A percentile compares a stretch with the other conserved stretches of the same genome.
Evolutionary conservation across 768 basidiomycete species (phyloP).

Genomic region (Mycena vitilis): DNA sequence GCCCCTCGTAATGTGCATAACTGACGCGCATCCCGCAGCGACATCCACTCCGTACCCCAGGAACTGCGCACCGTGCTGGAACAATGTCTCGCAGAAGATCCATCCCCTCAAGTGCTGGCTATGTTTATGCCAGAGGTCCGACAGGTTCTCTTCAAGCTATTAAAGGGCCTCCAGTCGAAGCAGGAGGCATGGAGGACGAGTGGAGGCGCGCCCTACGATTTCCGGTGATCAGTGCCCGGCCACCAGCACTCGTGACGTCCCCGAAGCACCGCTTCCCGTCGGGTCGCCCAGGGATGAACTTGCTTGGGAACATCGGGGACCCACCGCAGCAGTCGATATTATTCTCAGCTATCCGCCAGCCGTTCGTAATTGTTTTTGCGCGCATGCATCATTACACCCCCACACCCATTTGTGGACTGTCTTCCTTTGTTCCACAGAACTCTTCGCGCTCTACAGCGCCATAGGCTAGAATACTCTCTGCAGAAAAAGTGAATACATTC

Average conservation of each 20-base stretch:
- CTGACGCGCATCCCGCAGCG: conserved; percentile 51
- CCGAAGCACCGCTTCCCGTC: neutral
- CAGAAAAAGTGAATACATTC: conserved; percentile 18
- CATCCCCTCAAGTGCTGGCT: conserved; percentile 76
- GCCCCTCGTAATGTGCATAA: neutral
- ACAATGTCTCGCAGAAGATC: conserved; percentile 78
- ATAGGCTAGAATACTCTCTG: conserved; percentile 26
- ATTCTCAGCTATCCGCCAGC: neutral
- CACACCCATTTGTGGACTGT: conserved; percentile 6
- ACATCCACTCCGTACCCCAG: conserved; percentile 70
- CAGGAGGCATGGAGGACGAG: conserved; percentile 59
- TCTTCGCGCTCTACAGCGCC: neutral
- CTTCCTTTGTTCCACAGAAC: conserved; percentile 21
- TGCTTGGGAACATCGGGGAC: neutral
- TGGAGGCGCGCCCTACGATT: conserved; percentile 10
- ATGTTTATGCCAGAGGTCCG: conserved; percentile 86
- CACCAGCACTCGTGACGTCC: conserved; percentile 1
- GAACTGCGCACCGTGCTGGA: conserved; percentile 77
- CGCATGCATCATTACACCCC: neutral
- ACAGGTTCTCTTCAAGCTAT: conserved; percentile 81
- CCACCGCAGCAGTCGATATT: neutral
- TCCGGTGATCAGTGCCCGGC: conserved; percentile 15
- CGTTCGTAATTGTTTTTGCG: neutral
- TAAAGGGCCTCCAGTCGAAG: conserved; percentile 85
- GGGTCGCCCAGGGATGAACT: conserved; percentile 1